Evolutionary conservation across 108 stramenopile genomes (phyloP), one percentile per base, ranked within the genome.

Genomic region (Cyclotella choctawhatcheeana): DNA sequence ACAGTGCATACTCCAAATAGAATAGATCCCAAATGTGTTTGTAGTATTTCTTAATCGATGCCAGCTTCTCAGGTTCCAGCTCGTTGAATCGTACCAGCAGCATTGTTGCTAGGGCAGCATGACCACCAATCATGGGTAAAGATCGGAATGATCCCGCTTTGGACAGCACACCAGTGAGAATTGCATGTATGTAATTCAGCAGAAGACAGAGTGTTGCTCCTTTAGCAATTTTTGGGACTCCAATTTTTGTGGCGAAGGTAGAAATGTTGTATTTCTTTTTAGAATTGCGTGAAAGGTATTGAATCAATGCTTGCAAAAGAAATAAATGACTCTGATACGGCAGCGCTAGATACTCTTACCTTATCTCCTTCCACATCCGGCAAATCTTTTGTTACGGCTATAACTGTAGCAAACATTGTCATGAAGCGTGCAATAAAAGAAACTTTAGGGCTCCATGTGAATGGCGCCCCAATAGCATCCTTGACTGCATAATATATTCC

Each of bases 1-100:
- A 98, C 29, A 98, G 83, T 12, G 70, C 82, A 73, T 98, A 98
- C 62, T 98, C 97, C 63, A 93, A 73, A 82, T 98, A 98, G 55
- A 98, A 98, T 29, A 97, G 73, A 78, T 98, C 96, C 98, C 98
- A 98, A 66, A 98, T 96, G 51, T 92, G 84, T 73, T 94, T 94
- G 92, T 98, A 98, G 81, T 91, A 97, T 45, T 34, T 73, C 84
- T 98, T 97, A 69, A 97, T 82, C 34, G 89, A 93, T 1, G 69
- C 44, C 70, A 89, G 82, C 44, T 90, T 84, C 25, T 96, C 87
- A 3, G 97, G 86, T 30, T 96, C 87, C 27, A 96, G 80, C 68
- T 86, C 67, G 26, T 73, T 79, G 58, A 85, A 92, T 27, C 82
- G 74, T 24, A 56, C 18, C 22, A 89, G 25, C 32, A 97, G 74